Percentiles rank a stretch among this genome's conserved stretches.
These are phyloP conservation scores for Coix lacrymajobi DNA, from an alignment of 176 grass and related monocot genomes.

Conservation along the genomic window DNA sequence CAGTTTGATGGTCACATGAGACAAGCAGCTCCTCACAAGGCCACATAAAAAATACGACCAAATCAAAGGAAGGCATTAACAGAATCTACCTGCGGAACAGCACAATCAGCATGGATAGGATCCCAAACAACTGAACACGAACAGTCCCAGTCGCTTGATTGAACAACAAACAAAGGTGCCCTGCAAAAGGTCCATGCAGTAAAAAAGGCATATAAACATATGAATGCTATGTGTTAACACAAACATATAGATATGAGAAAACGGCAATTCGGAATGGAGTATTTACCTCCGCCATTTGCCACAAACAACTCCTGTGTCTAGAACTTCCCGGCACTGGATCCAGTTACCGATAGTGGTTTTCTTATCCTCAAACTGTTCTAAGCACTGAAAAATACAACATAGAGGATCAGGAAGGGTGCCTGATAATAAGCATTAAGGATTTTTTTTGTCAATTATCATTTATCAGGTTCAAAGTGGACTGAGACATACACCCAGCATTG, in stretches of 20 bases:
- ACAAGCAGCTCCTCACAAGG: not conserved
- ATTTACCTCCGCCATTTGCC: constrained; percentile 79
- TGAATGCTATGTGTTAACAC: not conserved
- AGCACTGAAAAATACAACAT: constrained; percentile 23
- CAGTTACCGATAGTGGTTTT: constrained; percentile 45
- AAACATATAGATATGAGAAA: not conserved
- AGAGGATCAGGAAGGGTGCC: not conserved
- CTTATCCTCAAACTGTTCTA: constrained; percentile 15
- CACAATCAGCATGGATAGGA: constrained; percentile 78
- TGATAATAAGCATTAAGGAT: constrained; percentile 12
- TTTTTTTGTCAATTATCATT: not conserved
- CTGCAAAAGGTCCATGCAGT: constrained; percentile 26
- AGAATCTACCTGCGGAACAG: constrained; percentile 63
- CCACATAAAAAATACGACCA: not conserved
- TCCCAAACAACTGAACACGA: constrained; percentile 67
- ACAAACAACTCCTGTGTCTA: constrained; percentile 46
- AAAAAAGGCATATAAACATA: constrained; percentile 7
- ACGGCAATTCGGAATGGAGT: not conserved
- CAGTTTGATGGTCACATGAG: not conserved
- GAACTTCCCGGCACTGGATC: constrained; percentile 56
- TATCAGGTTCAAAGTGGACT: constrained; percentile 19
- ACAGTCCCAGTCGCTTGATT: constrained; percentile 70
- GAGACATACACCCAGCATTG: constrained; percentile 34
- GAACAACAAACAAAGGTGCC: constrained; percentile 59
- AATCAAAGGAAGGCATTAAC: not conserved